phyloP scores from a whole-genome alignment of 495 filamentous ascomycete genomes.

The Penicillium fimorum region DNA sequence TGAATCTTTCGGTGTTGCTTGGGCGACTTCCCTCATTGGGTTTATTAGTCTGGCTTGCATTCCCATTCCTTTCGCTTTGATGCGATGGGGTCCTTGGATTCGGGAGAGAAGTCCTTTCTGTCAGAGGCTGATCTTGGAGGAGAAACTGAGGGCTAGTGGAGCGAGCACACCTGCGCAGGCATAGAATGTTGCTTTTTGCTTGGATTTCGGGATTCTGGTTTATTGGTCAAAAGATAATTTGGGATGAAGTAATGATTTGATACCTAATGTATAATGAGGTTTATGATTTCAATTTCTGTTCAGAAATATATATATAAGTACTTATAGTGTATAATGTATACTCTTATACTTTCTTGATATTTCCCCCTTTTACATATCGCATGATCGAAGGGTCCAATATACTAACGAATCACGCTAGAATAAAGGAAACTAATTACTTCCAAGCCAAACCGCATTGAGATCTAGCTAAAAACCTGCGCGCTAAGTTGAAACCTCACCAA shows the following conservation, averaged over 20 bases:
- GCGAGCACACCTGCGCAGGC: slow-evolving; percentile 19
- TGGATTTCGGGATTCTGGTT: not conserved
- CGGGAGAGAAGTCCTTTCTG: slow-evolving; percentile 42
- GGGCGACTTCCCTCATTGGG: slow-evolving; percentile 47
- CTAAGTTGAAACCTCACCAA: slow-evolving; percentile 2
- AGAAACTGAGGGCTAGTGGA: slow-evolving; percentile 20
- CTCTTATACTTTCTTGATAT: not conserved
- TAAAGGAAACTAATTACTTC: not conserved
- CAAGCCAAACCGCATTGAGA: not conserved
- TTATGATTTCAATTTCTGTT: not conserved
- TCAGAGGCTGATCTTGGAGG: slow-evolving; percentile 33
- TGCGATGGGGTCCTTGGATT: slow-evolving; percentile 37
- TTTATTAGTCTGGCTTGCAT: slow-evolving; percentile 43
- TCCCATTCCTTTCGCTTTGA: slow-evolving; percentile 42
- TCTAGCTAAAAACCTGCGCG: not conserved
- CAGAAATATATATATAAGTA: not conserved
- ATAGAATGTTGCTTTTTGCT: not conserved
- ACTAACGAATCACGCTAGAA: not conserved
- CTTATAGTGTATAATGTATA: too few relatives aligned
- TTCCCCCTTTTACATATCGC: not conserved
- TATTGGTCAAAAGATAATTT: not conserved
- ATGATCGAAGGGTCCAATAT: not conserved
- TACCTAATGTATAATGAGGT: slow-evolving; percentile 1
- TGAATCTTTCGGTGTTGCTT: slow-evolving; percentile 38
- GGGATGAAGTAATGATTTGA: not conserved